A percentile compares a stretch with the other conserved stretches of the same genome.
phyloP scores from a whole-genome alignment of 176 grass and related monocot genomes.

The Lolium perenne region DNA sequence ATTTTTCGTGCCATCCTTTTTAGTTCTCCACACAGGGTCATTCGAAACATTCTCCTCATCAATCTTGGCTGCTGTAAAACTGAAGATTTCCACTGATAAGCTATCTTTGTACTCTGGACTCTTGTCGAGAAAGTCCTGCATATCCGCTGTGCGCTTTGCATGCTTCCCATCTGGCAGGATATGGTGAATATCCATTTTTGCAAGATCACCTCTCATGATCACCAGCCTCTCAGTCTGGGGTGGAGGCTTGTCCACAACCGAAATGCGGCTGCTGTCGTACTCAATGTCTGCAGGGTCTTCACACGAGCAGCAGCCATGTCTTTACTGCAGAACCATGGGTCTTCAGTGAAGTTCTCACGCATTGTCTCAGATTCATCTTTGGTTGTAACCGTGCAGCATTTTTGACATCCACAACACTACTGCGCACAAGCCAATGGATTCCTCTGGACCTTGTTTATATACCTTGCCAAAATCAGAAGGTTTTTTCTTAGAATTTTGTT shows the following conservation, averaged over 20 bases:
- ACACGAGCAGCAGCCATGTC: conserved; percentile 20
- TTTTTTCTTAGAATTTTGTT: conserved; percentile 4
- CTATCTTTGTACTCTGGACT: conserved; percentile 65
- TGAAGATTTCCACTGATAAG: conserved; percentile 66
- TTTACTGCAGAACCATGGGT: conserved; percentile 82
- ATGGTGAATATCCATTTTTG: conserved; percentile 81
- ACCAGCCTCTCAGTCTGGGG: conserved; percentile 60
- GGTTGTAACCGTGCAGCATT: conserved; percentile 69
- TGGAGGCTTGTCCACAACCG: conserved; percentile 15
- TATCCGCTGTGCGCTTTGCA: conserved; percentile 58
- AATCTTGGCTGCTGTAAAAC: conserved; percentile 72
- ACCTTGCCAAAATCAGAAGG: conserved; percentile 48
- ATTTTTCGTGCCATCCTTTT: conserved; percentile 50
- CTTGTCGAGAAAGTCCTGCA: conserved; percentile 78
- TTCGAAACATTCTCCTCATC: conserved; percentile 65
- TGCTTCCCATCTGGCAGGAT: conserved; percentile 85
- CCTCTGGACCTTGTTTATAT: conserved; percentile 39
- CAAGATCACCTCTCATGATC: conserved; percentile 70
- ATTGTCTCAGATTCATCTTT: conserved; percentile 82
- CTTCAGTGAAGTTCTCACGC: conserved; percentile 64
- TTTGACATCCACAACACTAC: conserved; percentile 76
- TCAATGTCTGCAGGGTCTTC: conserved; percentile 15
- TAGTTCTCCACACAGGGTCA: conserved; percentile 41
- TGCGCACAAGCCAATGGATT: conserved; percentile 70
- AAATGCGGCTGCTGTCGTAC: conserved; percentile 15